A percentile compares a stretch with the other conserved stretches of the same genome.
These are phyloP conservation scores for Cadophora malorum DNA, from an alignment of 2,329 filamentous ascomycete species.

Conservation along the genomic window DNA sequence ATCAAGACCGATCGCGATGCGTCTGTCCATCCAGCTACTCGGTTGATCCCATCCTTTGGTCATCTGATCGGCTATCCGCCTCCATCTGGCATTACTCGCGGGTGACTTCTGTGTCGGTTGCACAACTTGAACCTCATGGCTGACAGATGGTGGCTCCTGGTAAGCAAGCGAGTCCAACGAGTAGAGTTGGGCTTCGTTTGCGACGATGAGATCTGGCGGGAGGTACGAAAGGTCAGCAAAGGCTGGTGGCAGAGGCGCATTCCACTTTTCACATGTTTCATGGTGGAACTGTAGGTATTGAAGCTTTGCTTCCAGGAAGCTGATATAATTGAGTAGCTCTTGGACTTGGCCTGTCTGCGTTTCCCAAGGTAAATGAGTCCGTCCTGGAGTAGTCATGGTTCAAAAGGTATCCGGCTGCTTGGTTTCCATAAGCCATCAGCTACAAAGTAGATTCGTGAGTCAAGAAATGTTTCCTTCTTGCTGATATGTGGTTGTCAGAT, in stretches of 20 bases:
- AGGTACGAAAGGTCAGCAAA: not conserved
- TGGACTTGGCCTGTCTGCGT: slow-evolving; percentile 5
- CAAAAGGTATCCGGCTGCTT: not conserved
- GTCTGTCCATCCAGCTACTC: slow-evolving; percentile 8
- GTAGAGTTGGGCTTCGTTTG: not conserved
- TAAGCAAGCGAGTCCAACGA: not conserved
- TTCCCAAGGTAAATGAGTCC: slow-evolving; percentile 9
- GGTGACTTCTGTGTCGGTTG: not conserved
- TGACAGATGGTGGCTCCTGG: not conserved
- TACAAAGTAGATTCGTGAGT: not conserved
- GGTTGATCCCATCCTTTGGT: slow-evolving; percentile 9
- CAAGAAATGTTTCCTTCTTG: not conserved
- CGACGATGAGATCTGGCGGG: not conserved
- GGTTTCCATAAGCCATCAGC: not conserved
- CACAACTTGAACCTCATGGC: not conserved
- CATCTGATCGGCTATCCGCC: not conserved
- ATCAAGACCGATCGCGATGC: slow-evolving; percentile 1
- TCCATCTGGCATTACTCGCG: slow-evolving; percentile 1
- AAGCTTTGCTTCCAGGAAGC: slow-evolving; percentile 3
- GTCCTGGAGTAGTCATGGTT: not conserved
- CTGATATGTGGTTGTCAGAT: not conserved
- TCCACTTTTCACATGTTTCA: slow-evolving; percentile 8
- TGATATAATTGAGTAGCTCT: slow-evolving; percentile 8
- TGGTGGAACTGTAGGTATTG: slow-evolving; percentile 5
- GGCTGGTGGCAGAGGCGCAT: not conserved